phyloP scores from a whole-genome alignment of 176 grass and related monocot species.

The Carex kokanica region DNA sequence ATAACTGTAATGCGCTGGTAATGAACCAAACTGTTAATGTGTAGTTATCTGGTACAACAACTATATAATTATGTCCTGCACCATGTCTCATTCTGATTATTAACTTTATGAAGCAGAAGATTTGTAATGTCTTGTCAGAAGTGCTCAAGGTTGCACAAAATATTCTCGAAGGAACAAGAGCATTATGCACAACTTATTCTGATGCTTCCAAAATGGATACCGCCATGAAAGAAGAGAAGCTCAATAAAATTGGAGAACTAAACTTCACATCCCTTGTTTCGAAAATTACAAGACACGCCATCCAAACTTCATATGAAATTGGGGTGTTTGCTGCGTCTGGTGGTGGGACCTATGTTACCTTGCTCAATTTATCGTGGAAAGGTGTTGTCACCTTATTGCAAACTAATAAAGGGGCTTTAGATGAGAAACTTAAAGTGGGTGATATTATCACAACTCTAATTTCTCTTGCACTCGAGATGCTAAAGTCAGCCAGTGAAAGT shows the following conservation, averaged over 20 bases:
- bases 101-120: constrained; percentile 47
- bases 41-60: background rate
- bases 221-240: constrained; percentile 28
- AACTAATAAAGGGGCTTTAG: constrained; percentile 63
- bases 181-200: constrained; percentile 65
- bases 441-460: constrained; percentile 68
- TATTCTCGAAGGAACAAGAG: constrained; percentile 67
- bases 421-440: constrained; percentile 47
- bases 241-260: constrained; percentile 22
- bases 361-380: constrained; percentile 92
- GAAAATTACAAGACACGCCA: constrained; percentile 46
- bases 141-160: constrained; percentile 53
- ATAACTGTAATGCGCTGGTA: background rate
- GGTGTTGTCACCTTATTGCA: constrained; percentile 84
- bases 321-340: constrained; percentile 72
- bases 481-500: constrained; percentile 53
- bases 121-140: constrained; percentile 44
- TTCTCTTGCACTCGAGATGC: constrained; percentile 55
- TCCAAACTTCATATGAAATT: constrained; percentile 67
- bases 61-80: background rate
- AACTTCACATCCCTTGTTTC: constrained; percentile 33
- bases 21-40: background rate
- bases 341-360: constrained; percentile 64
- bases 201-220: constrained; percentile 44
- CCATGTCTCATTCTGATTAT: constrained; percentile 7